Base-by-base conservation (phyloP, 805 yeast genomes). In the Wickerhamomyces rabaulensis region DNA sequence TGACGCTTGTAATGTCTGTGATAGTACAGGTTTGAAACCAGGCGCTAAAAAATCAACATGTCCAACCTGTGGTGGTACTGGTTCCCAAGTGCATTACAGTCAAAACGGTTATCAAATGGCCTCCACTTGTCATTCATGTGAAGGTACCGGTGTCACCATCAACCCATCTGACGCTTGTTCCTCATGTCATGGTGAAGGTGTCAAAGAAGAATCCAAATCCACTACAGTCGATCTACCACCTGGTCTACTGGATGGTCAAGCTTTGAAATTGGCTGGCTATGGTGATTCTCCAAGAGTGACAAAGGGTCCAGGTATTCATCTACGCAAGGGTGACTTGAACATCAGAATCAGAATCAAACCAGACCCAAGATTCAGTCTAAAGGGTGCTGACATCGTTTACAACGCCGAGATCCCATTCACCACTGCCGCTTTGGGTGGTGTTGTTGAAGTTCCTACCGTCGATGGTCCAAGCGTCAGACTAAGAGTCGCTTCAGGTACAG, bases 41-140 rank as follows among this genome's bases (percentile, higher is more conserved):
- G 92, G 91, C 23, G 79, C 79, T 50, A 76, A 78, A 65, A 85
- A 87, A 60, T 69, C 80, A 10, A 87, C 96, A 0, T 94, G 99
- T 73, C 69, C 79, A 1, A 69, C 87, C 3, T 94, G 99, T 72
- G 88, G 89, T 47, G 99, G 99, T 48, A 79, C 96, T 0, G 99
- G 99, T 5, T 84, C 91, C 31, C 80, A 84, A 16, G 85, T 90
- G 19, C 97, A 92, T 58, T 74, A 82, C 41, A 76, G 87, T 62
- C 84, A 84, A 55, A 97, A 95, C 4, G 98, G 98, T 0, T 94
- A 92, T 77, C 97, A 91, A 59, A 90, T 94, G 96, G 84, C 96
- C 3, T 82, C 96, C 0, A 89, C 97, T 12, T 94, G 99, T 75
- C 74, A 74, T 42, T 70, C 82, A 3, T 94, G 99, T 73, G 81